Conservation (phyloP, 768 basidiomycete genomes). For the Kwoniella bestiolae region DNA sequence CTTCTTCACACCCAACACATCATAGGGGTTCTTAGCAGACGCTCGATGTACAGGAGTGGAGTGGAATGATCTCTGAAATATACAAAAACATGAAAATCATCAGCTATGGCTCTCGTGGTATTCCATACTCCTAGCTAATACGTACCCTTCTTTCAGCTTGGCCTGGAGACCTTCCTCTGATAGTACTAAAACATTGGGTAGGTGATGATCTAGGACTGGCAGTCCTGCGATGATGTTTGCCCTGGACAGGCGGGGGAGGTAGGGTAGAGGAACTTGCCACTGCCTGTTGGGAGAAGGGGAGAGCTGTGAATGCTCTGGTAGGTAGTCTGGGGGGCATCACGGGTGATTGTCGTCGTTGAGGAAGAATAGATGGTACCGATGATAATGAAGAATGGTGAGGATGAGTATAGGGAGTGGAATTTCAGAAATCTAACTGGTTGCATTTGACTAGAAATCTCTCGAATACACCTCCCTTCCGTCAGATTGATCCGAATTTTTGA, state of each 20-base stretch:
- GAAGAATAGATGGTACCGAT: neutral
- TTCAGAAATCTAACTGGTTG: slow-evolving; percentile 11
- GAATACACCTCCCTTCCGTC: neutral
- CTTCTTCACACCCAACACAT: slow-evolving; percentile 82
- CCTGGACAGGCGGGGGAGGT: slow-evolving; percentile 19
- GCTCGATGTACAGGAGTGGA: slow-evolving; percentile 64
- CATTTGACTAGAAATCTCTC: slow-evolving; percentile 22
- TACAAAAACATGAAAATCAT: slow-evolving; percentile 9
- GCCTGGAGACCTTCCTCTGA: slow-evolving; percentile 1
- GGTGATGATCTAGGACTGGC: slow-evolving; percentile 23
- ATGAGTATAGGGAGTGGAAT: neutral
- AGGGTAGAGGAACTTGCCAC: slow-evolving; percentile 32
- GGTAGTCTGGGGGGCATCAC: slow-evolving; percentile 44
- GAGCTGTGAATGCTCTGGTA: slow-evolving; percentile 25
- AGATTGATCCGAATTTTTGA: too few relatives aligned
- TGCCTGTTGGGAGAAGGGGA: slow-evolving; percentile 29
- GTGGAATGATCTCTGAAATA: slow-evolving; percentile 85
- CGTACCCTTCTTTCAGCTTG: slow-evolving; percentile 5
- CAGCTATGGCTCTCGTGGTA: neutral
- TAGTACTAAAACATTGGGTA: slow-evolving; percentile 6
- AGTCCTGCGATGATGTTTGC: slow-evolving; percentile 8
- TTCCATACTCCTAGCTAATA: neutral
- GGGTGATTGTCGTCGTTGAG: neutral
- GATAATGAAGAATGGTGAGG: neutral
- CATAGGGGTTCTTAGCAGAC: slow-evolving; percentile 81